phyloP scores from a whole-genome alignment of 176 grass and related monocot species.

The Thalia dealbata region DNA sequence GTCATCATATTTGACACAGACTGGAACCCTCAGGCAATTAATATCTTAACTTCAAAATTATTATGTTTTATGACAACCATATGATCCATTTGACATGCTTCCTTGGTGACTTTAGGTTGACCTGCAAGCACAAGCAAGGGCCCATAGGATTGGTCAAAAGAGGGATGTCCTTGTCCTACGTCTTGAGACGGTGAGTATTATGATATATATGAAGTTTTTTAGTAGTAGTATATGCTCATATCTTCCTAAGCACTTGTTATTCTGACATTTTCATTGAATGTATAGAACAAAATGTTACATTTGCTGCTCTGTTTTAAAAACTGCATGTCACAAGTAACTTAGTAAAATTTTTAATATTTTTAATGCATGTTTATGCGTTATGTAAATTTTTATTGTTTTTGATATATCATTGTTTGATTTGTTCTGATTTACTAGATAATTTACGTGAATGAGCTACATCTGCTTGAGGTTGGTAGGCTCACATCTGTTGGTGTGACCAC shows the following conservation, averaged over 20 bases:
- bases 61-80: background rate
- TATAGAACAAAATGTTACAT: background rate
- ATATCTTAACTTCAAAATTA: background rate
- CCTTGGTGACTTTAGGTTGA: conserved; percentile 63
- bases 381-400: too few species aligned
- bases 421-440: too few species aligned
- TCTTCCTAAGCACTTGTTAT: background rate
- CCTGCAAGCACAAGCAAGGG: conserved; percentile 96
- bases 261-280: background rate
- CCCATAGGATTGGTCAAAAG: conserved; percentile 98
- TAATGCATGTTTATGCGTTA: too few species aligned
- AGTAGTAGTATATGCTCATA: background rate
- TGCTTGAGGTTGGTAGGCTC: too few species aligned
- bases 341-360: too few species aligned
- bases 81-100: conserved; percentile 5
- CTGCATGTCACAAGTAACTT: too few species aligned
- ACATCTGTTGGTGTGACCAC: too few species aligned
- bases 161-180: conserved; percentile 99
- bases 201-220: conserved; percentile 9
- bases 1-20: conserved; percentile 99
- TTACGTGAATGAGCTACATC: too few species aligned
- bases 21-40: conserved; percentile 94
- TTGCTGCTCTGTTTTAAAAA: background rate
- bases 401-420: too few species aligned
- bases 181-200: conserved; percentile 65